Percentiles rank a stretch among this genome's conserved stretches.
Evolutionary conservation across 805 yeast species (phyloP).

Genomic region (Nematodospora valgi): DNA sequence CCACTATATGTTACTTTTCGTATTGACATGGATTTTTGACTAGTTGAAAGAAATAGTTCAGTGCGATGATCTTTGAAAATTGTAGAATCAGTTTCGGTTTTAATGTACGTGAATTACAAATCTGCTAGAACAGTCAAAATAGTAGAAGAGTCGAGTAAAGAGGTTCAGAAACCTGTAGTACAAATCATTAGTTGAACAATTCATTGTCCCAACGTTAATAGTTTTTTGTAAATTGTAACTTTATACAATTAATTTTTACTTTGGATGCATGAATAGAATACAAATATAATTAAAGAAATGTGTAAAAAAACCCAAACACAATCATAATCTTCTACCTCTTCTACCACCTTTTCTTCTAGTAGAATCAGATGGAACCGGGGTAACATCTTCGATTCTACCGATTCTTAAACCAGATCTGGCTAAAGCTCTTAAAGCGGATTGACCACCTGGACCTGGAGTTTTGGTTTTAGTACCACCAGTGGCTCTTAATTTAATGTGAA

Average conservation of each 20-base stretch:
- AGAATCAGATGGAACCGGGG: conserved; percentile 99
- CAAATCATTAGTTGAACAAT: too few species aligned
- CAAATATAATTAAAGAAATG: too few species aligned
- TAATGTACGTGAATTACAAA: too few species aligned
- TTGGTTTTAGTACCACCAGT: conserved; percentile 99
- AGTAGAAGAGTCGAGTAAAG: too few species aligned
- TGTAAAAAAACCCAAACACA: conserved; percentile 5
- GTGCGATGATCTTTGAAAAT: too few species aligned
- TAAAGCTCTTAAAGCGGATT: conserved; percentile 97
- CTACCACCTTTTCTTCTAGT: conserved; percentile 99
- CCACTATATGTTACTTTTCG: too few species aligned
- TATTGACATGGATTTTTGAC: too few species aligned
- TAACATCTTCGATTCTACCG: conserved; percentile 99
- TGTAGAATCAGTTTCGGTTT: too few species aligned
- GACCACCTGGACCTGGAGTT: conserved; percentile 99
- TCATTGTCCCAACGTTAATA: conserved; percentile 3
- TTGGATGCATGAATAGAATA: conserved; percentile 9
- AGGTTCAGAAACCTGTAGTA: too few species aligned
- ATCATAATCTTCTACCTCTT: conserved; percentile 99
- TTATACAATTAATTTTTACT: conserved; percentile 7
- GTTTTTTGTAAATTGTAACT: conserved; percentile 4
- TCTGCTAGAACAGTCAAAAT: too few species aligned
- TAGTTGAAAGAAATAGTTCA: too few species aligned
- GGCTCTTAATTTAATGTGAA: conserved; percentile 99
- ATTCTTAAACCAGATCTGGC: conserved; percentile 99